A percentile compares a stretch with the other conserved stretches of the same genome.
Evolutionary conservation across 1,284 basidiomycete genomes (phyloP).

Genomic region (Phylloporus gajari): DNA sequence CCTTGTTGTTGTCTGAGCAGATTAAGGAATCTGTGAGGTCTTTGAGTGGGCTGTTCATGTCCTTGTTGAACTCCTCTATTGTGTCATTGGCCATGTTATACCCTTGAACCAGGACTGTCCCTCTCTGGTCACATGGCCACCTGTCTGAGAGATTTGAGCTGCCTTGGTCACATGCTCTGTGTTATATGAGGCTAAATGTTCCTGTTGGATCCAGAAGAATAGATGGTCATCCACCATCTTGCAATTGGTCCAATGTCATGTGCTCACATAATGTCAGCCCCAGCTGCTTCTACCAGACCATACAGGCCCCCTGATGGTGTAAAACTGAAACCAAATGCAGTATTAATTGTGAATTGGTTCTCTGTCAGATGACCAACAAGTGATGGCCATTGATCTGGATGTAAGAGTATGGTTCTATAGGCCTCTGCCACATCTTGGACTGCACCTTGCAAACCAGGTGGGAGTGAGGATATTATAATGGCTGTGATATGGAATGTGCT

Average conservation of each 20-base stretch:
- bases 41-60: neutral
- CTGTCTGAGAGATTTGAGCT: neutral
- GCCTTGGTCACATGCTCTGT: neutral
- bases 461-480: neutral
- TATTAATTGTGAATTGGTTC: no score
- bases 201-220: neutral
- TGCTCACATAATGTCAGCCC: conserved; percentile 1
- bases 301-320: conserved; percentile 46
- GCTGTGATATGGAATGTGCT: neutral
- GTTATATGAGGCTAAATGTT: neutral
- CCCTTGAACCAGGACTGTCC: conserved; percentile 10
- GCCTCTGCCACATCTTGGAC: neutral
- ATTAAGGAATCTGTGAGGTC: neutral
- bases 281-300: conserved; percentile 44
- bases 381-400: neutral
- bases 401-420: neutral
- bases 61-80: conserved; percentile 10
- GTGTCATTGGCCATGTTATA: neutral
- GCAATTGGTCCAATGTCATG: conserved; percentile 7
- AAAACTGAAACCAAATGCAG: conserved; percentile 30
- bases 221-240: conserved; percentile 18
- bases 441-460: neutral
- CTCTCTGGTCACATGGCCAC: neutral
- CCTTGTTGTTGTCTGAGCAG: neutral
- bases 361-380: no score